These are phyloP conservation scores for Rhynchospora breviuscula DNA, from an alignment of 176 grass and related monocot genomes.

Conservation along the genomic window DNA sequence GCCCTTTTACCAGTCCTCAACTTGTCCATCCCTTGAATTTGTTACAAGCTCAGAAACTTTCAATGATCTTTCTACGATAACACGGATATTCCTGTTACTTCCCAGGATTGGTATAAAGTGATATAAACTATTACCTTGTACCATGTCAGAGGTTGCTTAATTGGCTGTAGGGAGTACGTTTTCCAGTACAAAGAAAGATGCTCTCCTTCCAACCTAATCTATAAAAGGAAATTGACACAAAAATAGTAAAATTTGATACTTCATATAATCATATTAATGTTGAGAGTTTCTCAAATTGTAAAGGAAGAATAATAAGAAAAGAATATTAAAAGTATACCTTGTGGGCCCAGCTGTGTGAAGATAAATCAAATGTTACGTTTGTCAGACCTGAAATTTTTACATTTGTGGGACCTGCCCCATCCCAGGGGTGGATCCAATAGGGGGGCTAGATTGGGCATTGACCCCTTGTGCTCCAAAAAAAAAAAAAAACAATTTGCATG, in stretches of 20 bases:
- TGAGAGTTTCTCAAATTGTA: neutral
- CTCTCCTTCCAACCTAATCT: conserved; percentile 96
- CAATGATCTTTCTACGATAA: neutral
- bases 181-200: conserved; percentile 64
- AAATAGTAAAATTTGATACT: neutral
- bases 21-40: neutral
- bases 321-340: conserved; percentile 48
- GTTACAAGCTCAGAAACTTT: neutral
- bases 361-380: conserved; percentile 46
- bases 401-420: conserved; percentile 72
- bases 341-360: conserved; percentile 58
- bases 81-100: neutral
- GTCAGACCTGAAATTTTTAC: conserved; percentile 56
- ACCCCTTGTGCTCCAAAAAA: too few species aligned
- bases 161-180: conserved; percentile 51
- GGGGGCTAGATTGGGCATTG: too few species aligned
- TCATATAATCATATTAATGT: neutral
- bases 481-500: too few species aligned
- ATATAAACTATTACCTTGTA: conserved; percentile 72
- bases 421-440: too few species aligned
- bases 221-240: conserved; percentile 22
- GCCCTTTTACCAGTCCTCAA: neutral
- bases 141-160: conserved; percentile 79
- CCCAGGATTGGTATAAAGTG: neutral
- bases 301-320: neutral